Percentiles rank a stretch among this genome's conserved stretches.
Evolutionary conservation across 768 basidiomycete genomes (phyloP).

Genomic region (Agaricus blazei): DNA sequence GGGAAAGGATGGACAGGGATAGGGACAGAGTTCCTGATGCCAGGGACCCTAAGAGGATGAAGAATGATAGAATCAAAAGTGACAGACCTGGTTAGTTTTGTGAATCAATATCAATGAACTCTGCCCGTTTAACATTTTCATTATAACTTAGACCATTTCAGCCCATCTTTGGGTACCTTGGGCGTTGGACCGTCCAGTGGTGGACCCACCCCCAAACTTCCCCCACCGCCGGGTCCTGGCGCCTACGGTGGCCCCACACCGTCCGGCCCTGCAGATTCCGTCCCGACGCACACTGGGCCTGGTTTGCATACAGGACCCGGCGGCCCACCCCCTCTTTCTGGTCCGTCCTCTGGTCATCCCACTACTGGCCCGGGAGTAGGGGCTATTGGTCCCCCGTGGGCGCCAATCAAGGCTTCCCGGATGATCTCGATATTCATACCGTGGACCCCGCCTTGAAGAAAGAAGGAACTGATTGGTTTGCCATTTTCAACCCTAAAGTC

Average conservation of each 20-base stretch:
- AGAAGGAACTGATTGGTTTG: constrained; percentile 83
- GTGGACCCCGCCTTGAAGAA: constrained; percentile 52
- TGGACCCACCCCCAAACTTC: constrained; percentile 11
- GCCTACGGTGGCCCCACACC: constrained; percentile 3
- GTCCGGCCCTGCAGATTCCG: constrained; percentile 2
- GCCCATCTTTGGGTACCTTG: constrained; percentile 13
- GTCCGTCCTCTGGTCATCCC: constrained; percentile 8
- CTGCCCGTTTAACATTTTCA: background rate
- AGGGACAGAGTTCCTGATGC: constrained; percentile 8
- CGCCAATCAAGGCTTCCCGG: constrained; percentile 24
- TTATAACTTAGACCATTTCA: constrained; percentile 14
- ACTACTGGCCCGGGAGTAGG: constrained; percentile 7
- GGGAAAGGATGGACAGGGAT: constrained; percentile 10
- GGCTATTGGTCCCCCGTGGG: background rate
- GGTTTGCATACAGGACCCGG: constrained; percentile 9
- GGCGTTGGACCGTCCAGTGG: constrained; percentile 7
- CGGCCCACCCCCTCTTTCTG: constrained; percentile 5
- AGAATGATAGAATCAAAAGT: constrained; percentile 5
- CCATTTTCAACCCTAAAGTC: constrained; percentile 74
- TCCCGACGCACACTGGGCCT: constrained; percentile 4
- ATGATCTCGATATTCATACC: constrained; percentile 37
- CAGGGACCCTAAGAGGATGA: constrained; percentile 10
- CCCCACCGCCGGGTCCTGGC: constrained; percentile 13
- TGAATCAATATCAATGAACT: background rate
- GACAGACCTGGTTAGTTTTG: constrained; percentile 7